These are phyloP conservation scores for Alternaria ventricosa DNA, from an alignment of 2,329 filamentous ascomycete species.

Conservation along the genomic window DNA sequence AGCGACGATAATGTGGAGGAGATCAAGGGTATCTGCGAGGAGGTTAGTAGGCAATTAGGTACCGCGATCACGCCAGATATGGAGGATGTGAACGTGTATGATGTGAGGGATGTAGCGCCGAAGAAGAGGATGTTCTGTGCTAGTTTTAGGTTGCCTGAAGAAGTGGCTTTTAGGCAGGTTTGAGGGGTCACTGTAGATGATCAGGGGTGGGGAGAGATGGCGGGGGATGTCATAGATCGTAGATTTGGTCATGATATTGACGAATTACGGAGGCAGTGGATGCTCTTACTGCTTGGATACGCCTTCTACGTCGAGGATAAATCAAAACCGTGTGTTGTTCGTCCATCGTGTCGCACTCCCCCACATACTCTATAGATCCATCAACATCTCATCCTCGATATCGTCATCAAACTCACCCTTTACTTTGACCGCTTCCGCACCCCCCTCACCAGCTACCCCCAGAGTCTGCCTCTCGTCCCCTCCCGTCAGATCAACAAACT, in stretches of 20 bases:
- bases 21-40: conserved; percentile 66
- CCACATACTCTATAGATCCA: conserved; percentile 21
- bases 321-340: no score
- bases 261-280: neutral
- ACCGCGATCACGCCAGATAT: conserved; percentile 65
- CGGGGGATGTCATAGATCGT: no score
- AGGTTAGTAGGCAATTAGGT: conserved; percentile 68
- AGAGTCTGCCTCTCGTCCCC: conserved; percentile 1
- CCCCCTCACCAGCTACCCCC: neutral
- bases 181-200: neutral
- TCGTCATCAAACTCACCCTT: conserved; percentile 9
- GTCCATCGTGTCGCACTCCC: neutral
- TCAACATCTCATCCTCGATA: conserved; percentile 37
- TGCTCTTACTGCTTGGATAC: neutral
- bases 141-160: conserved; percentile 81
- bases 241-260: neutral
- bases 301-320: no score
- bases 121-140: conserved; percentile 98
- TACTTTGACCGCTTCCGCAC: no score
- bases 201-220: no score
- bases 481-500: neutral
- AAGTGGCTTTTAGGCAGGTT: conserved; percentile 74
- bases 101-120: conserved; percentile 87
- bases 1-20: conserved; percentile 73
- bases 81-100: conserved; percentile 61